Conservation (phyloP, 1,284 basidiomycete genomes). For the Heterobasidion parviporum region DNA sequence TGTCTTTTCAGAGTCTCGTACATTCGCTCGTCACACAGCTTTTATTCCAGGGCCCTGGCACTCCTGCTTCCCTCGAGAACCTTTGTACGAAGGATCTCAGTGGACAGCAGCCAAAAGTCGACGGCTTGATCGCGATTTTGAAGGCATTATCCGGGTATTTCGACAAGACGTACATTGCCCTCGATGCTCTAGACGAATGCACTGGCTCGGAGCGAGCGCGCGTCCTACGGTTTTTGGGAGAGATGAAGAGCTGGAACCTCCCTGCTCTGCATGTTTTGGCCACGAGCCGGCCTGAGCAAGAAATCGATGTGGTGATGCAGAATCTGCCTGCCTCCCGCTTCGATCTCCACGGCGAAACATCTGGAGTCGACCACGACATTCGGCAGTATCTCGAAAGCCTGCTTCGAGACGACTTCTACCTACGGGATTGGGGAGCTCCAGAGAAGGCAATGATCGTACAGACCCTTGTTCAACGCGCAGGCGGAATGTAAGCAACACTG, state of each 20-base stretch:
- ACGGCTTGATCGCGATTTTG: neutral
- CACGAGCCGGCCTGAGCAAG: neutral
- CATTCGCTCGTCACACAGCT: constrained; percentile 3
- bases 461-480: neutral
- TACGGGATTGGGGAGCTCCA: neutral
- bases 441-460: neutral
- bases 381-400: neutral
- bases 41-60: neutral
- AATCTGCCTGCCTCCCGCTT: neutral
- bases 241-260: neutral
- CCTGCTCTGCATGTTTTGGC: neutral
- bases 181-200: constrained; percentile 5
- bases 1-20: neutral
- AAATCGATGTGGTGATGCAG: neutral
- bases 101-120: neutral
- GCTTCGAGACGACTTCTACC: neutral
- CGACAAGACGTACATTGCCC: neutral
- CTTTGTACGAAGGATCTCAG: neutral
- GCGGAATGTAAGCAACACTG: neutral
- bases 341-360: neutral
- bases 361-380: neutral
- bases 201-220: neutral
- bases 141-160: neutral
- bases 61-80: neutral
- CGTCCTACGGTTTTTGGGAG: neutral